These are phyloP conservation scores for Exidia glandulosa DNA, from an alignment of 768 basidiomycete genomes.

Conservation along the genomic window DNA sequence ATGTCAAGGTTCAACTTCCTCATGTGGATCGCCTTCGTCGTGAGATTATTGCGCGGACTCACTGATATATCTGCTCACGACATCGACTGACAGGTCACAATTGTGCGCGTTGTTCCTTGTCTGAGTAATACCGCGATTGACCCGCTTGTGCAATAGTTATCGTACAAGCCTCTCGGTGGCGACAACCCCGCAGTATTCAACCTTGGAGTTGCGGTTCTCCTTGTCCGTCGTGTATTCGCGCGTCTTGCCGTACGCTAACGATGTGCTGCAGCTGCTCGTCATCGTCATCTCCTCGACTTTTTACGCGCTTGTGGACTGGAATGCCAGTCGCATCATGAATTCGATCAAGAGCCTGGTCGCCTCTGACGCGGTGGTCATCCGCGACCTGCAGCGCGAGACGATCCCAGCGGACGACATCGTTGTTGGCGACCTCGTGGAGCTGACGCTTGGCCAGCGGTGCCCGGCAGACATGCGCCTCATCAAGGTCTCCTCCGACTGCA, in stretches of 20 bases:
- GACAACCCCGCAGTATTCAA: conserved; percentile 42
- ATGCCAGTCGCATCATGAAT: conserved; percentile 46
- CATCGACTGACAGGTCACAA: too few relatives aligned
- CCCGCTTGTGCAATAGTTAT: conserved; percentile 25
- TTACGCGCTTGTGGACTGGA: conserved; percentile 44
- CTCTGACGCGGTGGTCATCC: conserved; percentile 49
- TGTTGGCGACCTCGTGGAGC: conserved; percentile 53
- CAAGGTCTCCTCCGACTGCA: conserved; percentile 42
- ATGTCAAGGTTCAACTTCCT: conserved; percentile 34
- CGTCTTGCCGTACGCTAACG: conserved; percentile 10
- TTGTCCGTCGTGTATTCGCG: conserved; percentile 26
- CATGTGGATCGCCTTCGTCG: conserved; percentile 44
- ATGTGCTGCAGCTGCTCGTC: conserved; percentile 25
- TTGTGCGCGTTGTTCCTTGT: too few relatives aligned
- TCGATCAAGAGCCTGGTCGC: conserved; percentile 59
- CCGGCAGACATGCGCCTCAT: conserved; percentile 64
- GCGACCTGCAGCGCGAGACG: conserved; percentile 38
- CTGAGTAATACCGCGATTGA: not conserved
- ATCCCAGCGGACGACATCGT: conserved; percentile 51
- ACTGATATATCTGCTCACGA: too few relatives aligned
- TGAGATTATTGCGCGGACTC: conserved; percentile 30
- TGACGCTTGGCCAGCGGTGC: conserved; percentile 55
- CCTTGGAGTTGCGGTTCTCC: conserved; percentile 48
- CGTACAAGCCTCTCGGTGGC: conserved; percentile 48
- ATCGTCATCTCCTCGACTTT: conserved; percentile 32